phyloP scores from a whole-genome alignment of 495 filamentous ascomycete genomes.

The Xylaria cubensis region DNA sequence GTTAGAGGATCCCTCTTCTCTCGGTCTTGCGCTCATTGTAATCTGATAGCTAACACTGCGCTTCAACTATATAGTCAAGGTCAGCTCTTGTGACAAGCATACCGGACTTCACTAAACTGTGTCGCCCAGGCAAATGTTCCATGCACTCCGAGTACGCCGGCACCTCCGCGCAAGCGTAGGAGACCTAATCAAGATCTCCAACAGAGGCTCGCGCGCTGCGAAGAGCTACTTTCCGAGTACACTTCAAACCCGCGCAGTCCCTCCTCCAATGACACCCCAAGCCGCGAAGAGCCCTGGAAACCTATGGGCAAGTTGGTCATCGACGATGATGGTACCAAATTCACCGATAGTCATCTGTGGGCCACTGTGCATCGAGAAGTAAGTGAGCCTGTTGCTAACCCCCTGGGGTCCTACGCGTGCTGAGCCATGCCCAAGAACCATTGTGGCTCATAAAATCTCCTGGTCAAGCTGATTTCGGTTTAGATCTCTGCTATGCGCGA shows the following conservation, averaged over 20 bases:
- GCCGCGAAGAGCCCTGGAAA: conserved; percentile 46
- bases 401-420: not conserved
- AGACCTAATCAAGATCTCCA: conserved; percentile 57
- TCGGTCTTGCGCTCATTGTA: not conserved
- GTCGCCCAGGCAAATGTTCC: conserved; percentile 50
- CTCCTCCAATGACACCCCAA: conserved; percentile 29
- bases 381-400: conserved; percentile 25
- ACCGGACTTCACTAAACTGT: conserved; percentile 26
- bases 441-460: not conserved
- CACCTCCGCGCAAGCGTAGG: conserved; percentile 54
- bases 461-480: conserved; percentile 12
- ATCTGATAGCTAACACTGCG: conserved; percentile 8
- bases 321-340: conserved; percentile 52
- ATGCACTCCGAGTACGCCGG: conserved; percentile 56
- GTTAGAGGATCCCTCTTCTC: conserved; percentile 43
- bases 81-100: conserved; percentile 26
- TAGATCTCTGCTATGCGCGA: conserved; percentile 56
- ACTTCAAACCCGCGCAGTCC: conserved; percentile 45
- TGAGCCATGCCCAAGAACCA: not conserved
- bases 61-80: conserved; percentile 31
- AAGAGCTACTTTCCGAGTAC: conserved; percentile 55
- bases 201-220: conserved; percentile 55
- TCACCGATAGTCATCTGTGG: conserved; percentile 53
- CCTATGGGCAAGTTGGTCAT: conserved; percentile 51
- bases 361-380: conserved; percentile 53